Base-by-base conservation (phyloP, 2,329 filamentous ascomycete species). In the Phyllosticta citrichinensis region DNA sequence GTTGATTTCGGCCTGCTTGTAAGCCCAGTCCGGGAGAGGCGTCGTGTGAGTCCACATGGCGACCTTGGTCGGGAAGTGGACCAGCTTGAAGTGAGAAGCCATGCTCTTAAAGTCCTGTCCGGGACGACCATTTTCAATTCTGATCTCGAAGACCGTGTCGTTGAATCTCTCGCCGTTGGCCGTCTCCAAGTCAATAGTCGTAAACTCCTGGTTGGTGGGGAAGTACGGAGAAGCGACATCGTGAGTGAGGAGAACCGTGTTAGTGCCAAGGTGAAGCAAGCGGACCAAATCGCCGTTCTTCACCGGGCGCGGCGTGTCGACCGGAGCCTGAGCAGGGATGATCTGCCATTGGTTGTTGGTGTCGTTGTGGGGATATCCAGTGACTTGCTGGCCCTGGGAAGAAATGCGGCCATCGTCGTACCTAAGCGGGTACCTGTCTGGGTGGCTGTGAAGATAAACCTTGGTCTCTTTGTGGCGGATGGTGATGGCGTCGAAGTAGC, bases 311-410 rank as follows among this genome's bases (percentile, higher is more conserved):
- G 83, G 86, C 35, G 80, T 66, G 58, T 81, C 77, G 62, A 86
- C 83, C 0, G 74, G 64, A 24, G 65, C 64, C 59, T 80, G 78
- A 5, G 81, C 74, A 17, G 9, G 94, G 40, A 97, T 76, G 66
- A 99, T 87, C 75, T 97, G 87, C 94, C 94, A 99, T 71, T 95
- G 85, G 79, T 99, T 99, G 83, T 99, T 99, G 70, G 93, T 97
- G 73, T 99, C 94, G 66, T 97, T 96, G 81, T 90, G 94, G 2
- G 94, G 94, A 72, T 99, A 99, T 58, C 94, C 94, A 22, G 94
- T 99, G 40, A 99, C 91, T 76, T 99, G 94, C 77, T 99, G 94
- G 63, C 94, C 79, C 77, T 99, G 94, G 73, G 91, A 96, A 55
- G 94, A 97, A 68, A 99, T 91, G 73, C 94, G 89, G 50, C 94